phyloP scores from a whole-genome alignment of 768 basidiomycete species.

The Leucosporidium yakuticum region DNA sequence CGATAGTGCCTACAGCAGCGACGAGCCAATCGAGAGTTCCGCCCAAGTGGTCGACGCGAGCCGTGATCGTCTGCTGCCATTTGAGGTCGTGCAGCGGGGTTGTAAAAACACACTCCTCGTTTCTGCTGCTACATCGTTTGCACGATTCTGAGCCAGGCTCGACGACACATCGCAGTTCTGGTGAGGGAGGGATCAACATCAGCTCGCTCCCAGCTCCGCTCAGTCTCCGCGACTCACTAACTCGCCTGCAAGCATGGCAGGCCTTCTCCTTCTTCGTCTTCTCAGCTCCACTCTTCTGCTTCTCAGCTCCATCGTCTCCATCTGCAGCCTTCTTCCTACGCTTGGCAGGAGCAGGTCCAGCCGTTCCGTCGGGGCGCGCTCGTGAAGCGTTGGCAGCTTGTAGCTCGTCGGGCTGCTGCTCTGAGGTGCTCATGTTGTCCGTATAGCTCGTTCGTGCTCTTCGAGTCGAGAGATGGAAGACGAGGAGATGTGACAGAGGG shows the following conservation, averaged over 20 bases:
- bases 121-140: background rate
- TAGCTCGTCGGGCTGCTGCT: too few relatives aligned
- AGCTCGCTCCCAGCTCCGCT: background rate
- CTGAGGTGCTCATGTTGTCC: too few relatives aligned
- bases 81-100: background rate
- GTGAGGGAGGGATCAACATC: background rate
- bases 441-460: too few relatives aligned
- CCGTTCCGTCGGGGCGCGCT: too few relatives aligned
- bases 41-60: background rate
- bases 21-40: background rate
- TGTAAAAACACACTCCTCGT: background rate
- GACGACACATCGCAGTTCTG: background rate
- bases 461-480: too few relatives aligned
- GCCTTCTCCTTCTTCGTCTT: constrained; percentile 1
- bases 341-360: too few relatives aligned
- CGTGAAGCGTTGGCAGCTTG: too few relatives aligned
- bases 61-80: constrained; percentile 1
- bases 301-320: too few relatives aligned
- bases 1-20: background rate
- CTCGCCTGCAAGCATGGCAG: background rate
- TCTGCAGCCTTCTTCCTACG: too few relatives aligned
- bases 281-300: too few relatives aligned
- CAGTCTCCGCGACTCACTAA: background rate
- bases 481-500: too few relatives aligned
- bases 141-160: background rate